Percentiles rank a stretch among this genome's conserved stretches.
Evolutionary conservation across 345 rosid genomes (phyloP).

Genomic region (Chamaenerion angustifolium): DNA sequence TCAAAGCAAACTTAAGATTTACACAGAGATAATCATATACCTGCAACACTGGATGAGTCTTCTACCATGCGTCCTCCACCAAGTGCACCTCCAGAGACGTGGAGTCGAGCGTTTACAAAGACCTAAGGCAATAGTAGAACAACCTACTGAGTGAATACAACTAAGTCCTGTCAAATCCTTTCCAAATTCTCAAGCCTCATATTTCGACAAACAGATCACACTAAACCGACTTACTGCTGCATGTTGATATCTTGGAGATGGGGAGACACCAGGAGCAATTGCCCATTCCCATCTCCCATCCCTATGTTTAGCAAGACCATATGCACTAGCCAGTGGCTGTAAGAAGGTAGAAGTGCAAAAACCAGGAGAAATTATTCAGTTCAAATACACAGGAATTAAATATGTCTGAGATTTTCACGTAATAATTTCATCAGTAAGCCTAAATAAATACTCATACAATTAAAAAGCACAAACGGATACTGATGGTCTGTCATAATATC

Average conservation of each 20-base stretch:
- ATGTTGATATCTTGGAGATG: conserved; percentile 97
- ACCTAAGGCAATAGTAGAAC: conserved; percentile 34
- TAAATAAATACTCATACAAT: too few species aligned
- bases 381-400: not conserved
- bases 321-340: conserved; percentile 95
- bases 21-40: conserved; percentile 29
- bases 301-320: conserved; percentile 98
- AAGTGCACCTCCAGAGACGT: conserved; percentile 99
- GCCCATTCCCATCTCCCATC: conserved; percentile 99
- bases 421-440: too few species aligned
- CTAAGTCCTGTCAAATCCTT: too few species aligned
- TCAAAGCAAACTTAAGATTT: not conserved
- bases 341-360: conserved; percentile 7
- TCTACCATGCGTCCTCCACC: conserved; percentile 99
- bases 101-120: conserved; percentile 96
- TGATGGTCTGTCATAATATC: too few species aligned
- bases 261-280: conserved; percentile 98
- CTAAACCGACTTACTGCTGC: conserved; percentile 64
- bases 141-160: too few species aligned
- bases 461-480: too few species aligned
- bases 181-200: too few species aligned
- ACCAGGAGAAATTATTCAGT: not conserved
- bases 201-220: not conserved
- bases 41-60: conserved; percentile 98
- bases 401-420: not conserved